A percentile compares a stretch with the other conserved stretches of the same genome.
phyloP scores from a whole-genome alignment of 768 basidiomycete genomes.

The Ramaria sp. region DNA sequence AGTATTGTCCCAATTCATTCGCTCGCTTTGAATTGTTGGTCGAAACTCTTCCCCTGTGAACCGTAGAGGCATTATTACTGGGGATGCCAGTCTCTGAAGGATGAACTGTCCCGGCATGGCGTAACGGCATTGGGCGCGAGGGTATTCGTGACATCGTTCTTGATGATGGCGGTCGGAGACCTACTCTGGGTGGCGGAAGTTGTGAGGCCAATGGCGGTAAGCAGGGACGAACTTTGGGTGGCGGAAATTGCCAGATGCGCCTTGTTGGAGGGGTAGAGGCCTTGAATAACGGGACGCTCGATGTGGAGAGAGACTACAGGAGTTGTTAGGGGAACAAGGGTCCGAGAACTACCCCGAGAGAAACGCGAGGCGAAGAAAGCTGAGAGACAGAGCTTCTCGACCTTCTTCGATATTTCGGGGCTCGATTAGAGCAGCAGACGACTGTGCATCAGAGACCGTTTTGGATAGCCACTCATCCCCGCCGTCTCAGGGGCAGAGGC shows the following conservation, averaged over 20 bases:
- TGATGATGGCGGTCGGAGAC: not conserved
- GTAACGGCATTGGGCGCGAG: not conserved
- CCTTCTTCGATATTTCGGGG: not conserved
- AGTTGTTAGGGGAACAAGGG: not conserved
- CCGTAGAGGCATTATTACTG: no score
- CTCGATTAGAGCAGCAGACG: not conserved
- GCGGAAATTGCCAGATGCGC: not conserved
- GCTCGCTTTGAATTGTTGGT: not conserved
- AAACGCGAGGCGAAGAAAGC: not conserved
- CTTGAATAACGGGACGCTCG: not conserved
- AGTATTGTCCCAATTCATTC: not conserved
- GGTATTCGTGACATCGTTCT: not conserved
- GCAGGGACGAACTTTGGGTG: not conserved
- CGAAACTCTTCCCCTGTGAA: not conserved
- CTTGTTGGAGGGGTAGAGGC: not conserved
- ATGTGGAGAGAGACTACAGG: not conserved
- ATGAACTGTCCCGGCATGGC: not conserved
- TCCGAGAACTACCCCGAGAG: not conserved
- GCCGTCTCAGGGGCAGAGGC: not conserved
- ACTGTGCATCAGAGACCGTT: not conserved
- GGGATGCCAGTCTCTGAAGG: not conserved
- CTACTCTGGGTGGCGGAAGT: not conserved
- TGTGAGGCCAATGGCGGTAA: not conserved
- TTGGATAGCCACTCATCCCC: not conserved
- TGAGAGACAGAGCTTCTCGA: not conserved